Percentiles rank a stretch among this genome's conserved stretches.
Evolutionary conservation across 2,329 filamentous ascomycete species (phyloP).

Genomic region (Ceratocystis diversiconidia): DNA sequence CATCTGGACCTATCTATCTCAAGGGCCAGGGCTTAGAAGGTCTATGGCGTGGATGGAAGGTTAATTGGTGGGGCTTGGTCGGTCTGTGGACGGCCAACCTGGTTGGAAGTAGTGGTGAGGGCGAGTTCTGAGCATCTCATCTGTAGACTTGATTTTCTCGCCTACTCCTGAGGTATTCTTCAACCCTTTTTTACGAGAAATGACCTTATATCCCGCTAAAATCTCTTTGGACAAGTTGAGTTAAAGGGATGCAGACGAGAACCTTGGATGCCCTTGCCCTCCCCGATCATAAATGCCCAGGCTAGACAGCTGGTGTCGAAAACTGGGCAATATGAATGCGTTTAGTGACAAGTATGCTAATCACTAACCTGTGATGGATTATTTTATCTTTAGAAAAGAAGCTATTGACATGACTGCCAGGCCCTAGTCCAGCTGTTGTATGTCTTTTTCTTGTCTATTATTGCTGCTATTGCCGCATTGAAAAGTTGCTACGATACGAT

Average conservation of each 20-base stretch:
- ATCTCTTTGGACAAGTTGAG: neutral
- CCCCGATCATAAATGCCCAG: neutral
- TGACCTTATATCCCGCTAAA: neutral
- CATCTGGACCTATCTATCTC: constrained; percentile 32
- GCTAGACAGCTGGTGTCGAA: neutral
- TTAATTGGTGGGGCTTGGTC: constrained; percentile 63
- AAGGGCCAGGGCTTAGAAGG: constrained; percentile 56
- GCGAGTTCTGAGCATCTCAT: constrained; percentile 35
- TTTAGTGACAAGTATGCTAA: no score
- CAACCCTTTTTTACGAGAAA: neutral
- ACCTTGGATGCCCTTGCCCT: neutral
- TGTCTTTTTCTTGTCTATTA: neutral
- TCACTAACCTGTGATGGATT: neutral
- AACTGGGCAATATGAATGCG: no score
- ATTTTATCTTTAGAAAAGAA: neutral
- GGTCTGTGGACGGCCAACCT: constrained; percentile 59
- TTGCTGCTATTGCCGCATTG: neutral
- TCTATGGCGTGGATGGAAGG: constrained; percentile 60
- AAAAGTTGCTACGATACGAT: neutral
- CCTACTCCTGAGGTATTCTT: neutral
- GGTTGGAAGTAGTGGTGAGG: constrained; percentile 46
- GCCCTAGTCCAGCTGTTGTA: neutral
- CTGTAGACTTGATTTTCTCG: neutral
- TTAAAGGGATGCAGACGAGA: neutral
- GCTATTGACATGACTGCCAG: neutral